Percentiles rank a stretch among this genome's conserved stretches.
Evolutionary conservation across 2,329 filamentous ascomycete species (phyloP).

Genomic region (Stagonosporopsis rhizophila): DNA sequence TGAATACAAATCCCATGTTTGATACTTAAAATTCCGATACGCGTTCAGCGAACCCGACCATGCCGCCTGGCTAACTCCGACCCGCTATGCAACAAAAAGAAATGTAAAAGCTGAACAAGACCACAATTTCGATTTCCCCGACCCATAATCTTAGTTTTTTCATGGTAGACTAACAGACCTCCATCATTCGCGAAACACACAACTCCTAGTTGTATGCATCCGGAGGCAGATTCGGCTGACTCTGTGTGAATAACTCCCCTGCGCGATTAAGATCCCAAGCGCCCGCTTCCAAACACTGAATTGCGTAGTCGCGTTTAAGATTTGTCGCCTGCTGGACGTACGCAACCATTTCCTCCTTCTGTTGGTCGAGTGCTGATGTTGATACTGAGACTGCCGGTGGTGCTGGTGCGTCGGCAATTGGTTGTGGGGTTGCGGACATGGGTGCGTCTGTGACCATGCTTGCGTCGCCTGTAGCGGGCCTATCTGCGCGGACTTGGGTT

Average conservation of each 20-base stretch:
- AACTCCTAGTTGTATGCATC: constrained; percentile 49
- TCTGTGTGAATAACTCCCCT: constrained; percentile 74
- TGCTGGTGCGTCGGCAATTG: constrained; percentile 49
- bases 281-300: constrained; percentile 80
- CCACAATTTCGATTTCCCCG: too few relatives aligned
- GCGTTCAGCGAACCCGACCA: neutral
- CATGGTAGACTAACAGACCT: neutral
- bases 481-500: constrained; percentile 73
- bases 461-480: constrained; percentile 51
- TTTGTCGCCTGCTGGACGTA: constrained; percentile 79
- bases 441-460: constrained; percentile 24
- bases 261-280: constrained; percentile 82
- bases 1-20: neutral
- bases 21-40: neutral
- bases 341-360: constrained; percentile 72
- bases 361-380: constrained; percentile 13
- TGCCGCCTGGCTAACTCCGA: constrained; percentile 1
- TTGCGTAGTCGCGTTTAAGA: constrained; percentile 80
- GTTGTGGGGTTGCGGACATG: constrained; percentile 53
- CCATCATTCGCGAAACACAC: neutral
- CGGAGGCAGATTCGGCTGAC: constrained; percentile 64
- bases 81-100: constrained; percentile 15
- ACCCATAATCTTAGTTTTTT: too few relatives aligned
- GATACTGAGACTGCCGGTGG: neutral
- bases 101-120: neutral